These are phyloP conservation scores for Sphagnum contortum DNA, from an alignment of 225 moss, liverwort and hornwort genomes.

Conservation along the genomic window DNA sequence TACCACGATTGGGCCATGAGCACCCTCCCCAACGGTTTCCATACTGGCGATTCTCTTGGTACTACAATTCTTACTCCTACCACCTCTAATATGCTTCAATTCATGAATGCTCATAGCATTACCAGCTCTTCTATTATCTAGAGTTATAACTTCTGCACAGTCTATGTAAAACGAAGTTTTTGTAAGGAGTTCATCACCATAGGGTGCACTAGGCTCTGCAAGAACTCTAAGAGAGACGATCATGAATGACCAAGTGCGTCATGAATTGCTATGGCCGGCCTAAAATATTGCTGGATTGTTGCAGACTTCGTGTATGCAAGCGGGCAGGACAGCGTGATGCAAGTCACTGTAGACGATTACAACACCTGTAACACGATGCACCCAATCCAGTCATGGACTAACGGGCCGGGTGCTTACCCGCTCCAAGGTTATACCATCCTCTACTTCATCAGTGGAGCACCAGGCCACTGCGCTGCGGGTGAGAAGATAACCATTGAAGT, in stretches of 20 bases:
- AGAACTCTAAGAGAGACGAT: no score
- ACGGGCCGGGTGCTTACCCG: constrained; percentile 1
- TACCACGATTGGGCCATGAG: constrained; percentile 2
- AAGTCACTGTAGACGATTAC: constrained; percentile 3
- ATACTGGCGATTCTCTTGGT: constrained; percentile 6
- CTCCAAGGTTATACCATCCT: constrained; percentile 1
- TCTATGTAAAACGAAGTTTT: no score
- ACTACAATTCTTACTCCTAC: not conserved
- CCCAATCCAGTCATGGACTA: not conserved
- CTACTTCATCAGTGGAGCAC: constrained; percentile 6
- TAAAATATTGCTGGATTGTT: not conserved
- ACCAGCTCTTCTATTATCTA: no score
- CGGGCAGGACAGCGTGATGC: constrained; percentile 6
- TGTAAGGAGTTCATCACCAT: no score
- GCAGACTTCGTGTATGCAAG: constrained; percentile 3
- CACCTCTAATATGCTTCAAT: no score
- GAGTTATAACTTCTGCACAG: no score
- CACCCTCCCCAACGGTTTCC: not conserved
- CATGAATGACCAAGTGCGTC: no score
- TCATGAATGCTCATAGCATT: no score
- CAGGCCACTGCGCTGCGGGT: constrained; percentile 10
- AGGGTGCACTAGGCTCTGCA: no score
- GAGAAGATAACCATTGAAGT: constrained; percentile 7
- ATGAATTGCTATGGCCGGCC: no score
- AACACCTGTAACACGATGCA: constrained; percentile 9